Evolutionary conservation across 441 rosid species (phyloP).

Genomic region (Codiaeum variegatum): DNA sequence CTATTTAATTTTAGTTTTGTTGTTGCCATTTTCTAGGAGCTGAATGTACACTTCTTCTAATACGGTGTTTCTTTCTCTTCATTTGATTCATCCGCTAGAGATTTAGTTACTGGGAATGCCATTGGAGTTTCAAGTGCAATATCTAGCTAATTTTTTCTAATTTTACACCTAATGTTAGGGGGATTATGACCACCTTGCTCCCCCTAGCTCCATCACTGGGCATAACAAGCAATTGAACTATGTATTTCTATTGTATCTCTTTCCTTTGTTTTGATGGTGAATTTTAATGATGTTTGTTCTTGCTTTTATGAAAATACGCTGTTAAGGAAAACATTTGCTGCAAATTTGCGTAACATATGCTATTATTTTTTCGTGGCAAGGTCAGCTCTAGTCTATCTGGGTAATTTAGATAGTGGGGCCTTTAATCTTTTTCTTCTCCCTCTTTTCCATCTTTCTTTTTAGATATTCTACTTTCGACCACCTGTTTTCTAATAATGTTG

Average conservation of each 20-base stretch:
- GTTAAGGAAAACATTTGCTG: too few species aligned
- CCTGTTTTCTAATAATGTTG: background rate
- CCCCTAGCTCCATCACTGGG: too few species aligned
- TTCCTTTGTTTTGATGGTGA: background rate
- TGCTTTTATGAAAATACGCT: background rate
- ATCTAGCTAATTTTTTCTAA: too few species aligned
- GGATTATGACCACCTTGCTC: too few species aligned
- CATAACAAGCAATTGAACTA: background rate
- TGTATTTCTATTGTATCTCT: background rate
- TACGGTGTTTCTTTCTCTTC: background rate
- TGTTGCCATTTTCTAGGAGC: background rate
- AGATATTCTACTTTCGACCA: background rate
- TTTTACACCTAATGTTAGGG: too few species aligned
- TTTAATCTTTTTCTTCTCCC: background rate
- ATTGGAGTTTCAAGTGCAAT: background rate
- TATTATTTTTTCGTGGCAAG: background rate
- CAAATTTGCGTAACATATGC: background rate
- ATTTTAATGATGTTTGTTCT: background rate
- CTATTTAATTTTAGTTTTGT: background rate
- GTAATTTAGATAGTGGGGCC: constrained; percentile 1
- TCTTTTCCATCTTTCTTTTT: background rate
- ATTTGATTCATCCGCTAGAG: background rate
- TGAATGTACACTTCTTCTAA: background rate
- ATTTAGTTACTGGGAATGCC: background rate
- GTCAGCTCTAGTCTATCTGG: background rate